These are phyloP conservation scores for Craterostigma plantagineum DNA, from an alignment of 257 asterid species.

Conservation along the genomic window DNA sequence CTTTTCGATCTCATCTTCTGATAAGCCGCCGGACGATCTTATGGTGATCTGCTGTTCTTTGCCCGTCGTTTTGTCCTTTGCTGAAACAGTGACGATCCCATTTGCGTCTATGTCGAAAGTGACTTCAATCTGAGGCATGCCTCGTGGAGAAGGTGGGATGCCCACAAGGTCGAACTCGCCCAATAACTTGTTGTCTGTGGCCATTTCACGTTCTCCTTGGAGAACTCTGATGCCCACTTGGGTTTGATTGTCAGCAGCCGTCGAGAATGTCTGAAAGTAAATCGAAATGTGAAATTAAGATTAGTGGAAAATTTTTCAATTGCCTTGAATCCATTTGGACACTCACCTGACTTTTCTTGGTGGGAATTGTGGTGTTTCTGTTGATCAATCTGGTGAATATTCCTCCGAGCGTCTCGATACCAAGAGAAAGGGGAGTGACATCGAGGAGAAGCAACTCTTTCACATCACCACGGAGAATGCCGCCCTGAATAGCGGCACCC, in stretches of 20 bases:
- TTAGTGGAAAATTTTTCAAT: too few relatives aligned
- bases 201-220: conserved; percentile 68
- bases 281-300: not conserved
- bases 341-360: conserved; percentile 59
- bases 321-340: not conserved
- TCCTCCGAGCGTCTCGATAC: conserved; percentile 66
- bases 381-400: conserved; percentile 54
- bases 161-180: conserved; percentile 61
- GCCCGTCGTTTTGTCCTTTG: conserved; percentile 46
- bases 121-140: conserved; percentile 55
- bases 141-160: conserved; percentile 58
- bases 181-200: conserved; percentile 33
- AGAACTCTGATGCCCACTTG: conserved; percentile 55
- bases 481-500: conserved; percentile 79
- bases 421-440: conserved; percentile 62
- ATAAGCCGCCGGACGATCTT: conserved; percentile 43
- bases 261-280: conserved; percentile 39
- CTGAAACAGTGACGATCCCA: conserved; percentile 49
- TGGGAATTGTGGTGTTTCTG: conserved; percentile 62
- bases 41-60: conserved; percentile 62
- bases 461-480: conserved; percentile 56
- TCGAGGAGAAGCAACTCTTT: conserved; percentile 61
- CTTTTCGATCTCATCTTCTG: conserved; percentile 48
- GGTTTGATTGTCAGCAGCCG: conserved; percentile 63
- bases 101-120: conserved; percentile 61